Conservation (phyloP, 768 basidiomycete species). For the Serendipita sp. region DNA sequence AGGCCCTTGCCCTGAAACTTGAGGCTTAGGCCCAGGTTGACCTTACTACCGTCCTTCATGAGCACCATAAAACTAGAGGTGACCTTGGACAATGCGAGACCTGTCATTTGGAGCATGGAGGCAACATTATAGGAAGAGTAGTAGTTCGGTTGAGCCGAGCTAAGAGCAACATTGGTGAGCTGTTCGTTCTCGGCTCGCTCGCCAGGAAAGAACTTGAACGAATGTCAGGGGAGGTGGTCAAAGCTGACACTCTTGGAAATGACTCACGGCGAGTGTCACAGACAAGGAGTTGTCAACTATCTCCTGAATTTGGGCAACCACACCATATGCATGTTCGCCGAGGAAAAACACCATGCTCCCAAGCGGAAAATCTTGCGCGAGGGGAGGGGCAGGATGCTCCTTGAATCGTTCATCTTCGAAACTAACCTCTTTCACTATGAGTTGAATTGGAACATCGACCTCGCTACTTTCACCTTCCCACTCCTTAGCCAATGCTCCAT, state of each 20-base stretch:
- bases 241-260: constrained; percentile 14
- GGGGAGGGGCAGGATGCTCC: constrained; percentile 66
- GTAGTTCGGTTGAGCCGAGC: constrained; percentile 39
- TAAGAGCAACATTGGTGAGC: constrained; percentile 44
- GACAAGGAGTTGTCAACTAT: constrained; percentile 58
- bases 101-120: constrained; percentile 55
- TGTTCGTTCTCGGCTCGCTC: constrained; percentile 65
- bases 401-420: constrained; percentile 81
- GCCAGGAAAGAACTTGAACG: constrained; percentile 62
- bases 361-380: constrained; percentile 79
- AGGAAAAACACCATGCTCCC: constrained; percentile 92
- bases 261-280: constrained; percentile 69
- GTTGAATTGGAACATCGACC: constrained; percentile 72
- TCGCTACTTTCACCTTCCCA: constrained; percentile 77
- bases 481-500: constrained; percentile 87
- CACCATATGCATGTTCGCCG: constrained; percentile 89
- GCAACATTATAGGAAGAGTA: constrained; percentile 66
- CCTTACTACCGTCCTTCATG: constrained; percentile 57
- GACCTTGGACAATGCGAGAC: constrained; percentile 73
- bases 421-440: constrained; percentile 61
- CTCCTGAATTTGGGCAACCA: constrained; percentile 73
- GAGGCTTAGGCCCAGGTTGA: constrained; percentile 82
- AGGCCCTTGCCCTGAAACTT: constrained; percentile 91
- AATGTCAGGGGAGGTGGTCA: not conserved
- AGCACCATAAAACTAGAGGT: constrained; percentile 89